phyloP scores from a whole-genome alignment of 2,329 filamentous ascomycete species.

The Nigrospora sphaerica region DNA sequence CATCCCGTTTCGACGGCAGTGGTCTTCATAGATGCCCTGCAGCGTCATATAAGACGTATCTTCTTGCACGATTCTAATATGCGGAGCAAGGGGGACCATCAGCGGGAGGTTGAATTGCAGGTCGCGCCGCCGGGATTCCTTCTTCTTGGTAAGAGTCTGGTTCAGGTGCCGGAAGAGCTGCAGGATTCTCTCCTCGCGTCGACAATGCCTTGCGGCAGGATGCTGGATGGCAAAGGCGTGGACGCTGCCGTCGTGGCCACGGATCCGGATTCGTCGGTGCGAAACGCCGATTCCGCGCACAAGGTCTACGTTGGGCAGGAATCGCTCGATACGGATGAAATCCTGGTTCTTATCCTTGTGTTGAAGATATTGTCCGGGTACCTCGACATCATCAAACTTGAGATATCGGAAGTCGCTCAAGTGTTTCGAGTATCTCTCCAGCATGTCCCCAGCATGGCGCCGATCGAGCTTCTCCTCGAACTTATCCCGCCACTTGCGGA shows the following conservation, averaged over 20 bases:
- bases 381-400: slow-evolving; percentile 97
- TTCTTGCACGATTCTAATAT: slow-evolving; percentile 92
- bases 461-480: slow-evolving; percentile 97
- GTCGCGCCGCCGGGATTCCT: slow-evolving; percentile 89
- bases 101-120: slow-evolving; percentile 92
- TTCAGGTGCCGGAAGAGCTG: slow-evolving; percentile 98
- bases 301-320: slow-evolving; percentile 89
- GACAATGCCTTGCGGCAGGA: slow-evolving; percentile 83
- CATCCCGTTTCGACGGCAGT: slow-evolving; percentile 79
- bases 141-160: slow-evolving; percentile 81
- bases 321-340: slow-evolving; percentile 94
- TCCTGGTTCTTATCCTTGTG: slow-evolving; percentile 99
- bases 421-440: slow-evolving; percentile 84
- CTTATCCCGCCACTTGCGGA: slow-evolving; percentile 92
- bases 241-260: slow-evolving; percentile 94
- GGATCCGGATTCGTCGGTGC: slow-evolving; percentile 88
- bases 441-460: slow-evolving; percentile 60
- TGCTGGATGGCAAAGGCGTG: slow-evolving; percentile 96
- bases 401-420: slow-evolving; percentile 95
- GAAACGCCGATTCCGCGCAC: slow-evolving; percentile 87
- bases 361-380: slow-evolving; percentile 92
- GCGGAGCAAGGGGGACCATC: slow-evolving; percentile 91
- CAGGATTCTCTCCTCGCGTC: slow-evolving; percentile 88
- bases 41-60: slow-evolving; percentile 90
- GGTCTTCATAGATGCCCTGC: slow-evolving; percentile 93